These are phyloP conservation scores for Rhinocladiella mackenziei DNA, from an alignment of 2,329 filamentous ascomycete genomes.

Conservation along the genomic window DNA sequence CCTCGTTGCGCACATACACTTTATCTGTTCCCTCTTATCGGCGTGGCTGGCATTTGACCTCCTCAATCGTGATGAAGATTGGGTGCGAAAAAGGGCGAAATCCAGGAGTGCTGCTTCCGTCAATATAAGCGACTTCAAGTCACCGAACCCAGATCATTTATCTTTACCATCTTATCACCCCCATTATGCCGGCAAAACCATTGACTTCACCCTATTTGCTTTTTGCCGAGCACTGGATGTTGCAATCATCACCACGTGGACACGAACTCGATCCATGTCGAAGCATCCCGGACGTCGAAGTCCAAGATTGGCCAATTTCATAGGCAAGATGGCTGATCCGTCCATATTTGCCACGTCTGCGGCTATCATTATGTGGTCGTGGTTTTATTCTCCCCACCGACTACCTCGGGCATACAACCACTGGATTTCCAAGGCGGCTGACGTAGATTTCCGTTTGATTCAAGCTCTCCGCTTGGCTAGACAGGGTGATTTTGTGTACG, in stretches of 20 bases:
- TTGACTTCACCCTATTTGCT: conserved; percentile 79
- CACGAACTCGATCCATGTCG: conserved; percentile 37
- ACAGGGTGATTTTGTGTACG: conserved; percentile 64
- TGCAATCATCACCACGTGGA: conserved; percentile 63
- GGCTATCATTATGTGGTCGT: conserved; percentile 81
- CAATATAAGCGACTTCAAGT: conserved; percentile 9
- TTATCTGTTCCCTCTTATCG: conserved; percentile 46
- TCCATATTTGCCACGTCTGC: conserved; percentile 67
- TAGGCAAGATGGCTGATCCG: conserved; percentile 56
- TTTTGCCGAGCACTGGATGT: conserved; percentile 69
- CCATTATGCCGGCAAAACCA: conserved; percentile 63
- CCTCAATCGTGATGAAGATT: conserved; percentile 39
- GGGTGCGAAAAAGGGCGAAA: conserved; percentile 23
- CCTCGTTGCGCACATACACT: conserved; percentile 29
- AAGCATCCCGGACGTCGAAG: conserved; percentile 27
- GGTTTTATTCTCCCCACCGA: conserved; percentile 70
- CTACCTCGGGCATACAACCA: conserved; percentile 71
- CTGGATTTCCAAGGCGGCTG: conserved; percentile 75
- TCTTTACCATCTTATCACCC: conserved; percentile 28
- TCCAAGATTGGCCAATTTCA: conserved; percentile 38
- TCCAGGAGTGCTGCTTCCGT: conserved; percentile 17
- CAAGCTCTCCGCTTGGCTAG: conserved; percentile 66
- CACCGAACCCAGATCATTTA: conserved; percentile 19
- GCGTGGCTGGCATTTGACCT: conserved; percentile 49
- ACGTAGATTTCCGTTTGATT: conserved; percentile 70